Evolutionary conservation across 805 yeast species (phyloP), one percentile per base, ranked within the genome.

Genomic region (Komagataella pastoris): DNA sequence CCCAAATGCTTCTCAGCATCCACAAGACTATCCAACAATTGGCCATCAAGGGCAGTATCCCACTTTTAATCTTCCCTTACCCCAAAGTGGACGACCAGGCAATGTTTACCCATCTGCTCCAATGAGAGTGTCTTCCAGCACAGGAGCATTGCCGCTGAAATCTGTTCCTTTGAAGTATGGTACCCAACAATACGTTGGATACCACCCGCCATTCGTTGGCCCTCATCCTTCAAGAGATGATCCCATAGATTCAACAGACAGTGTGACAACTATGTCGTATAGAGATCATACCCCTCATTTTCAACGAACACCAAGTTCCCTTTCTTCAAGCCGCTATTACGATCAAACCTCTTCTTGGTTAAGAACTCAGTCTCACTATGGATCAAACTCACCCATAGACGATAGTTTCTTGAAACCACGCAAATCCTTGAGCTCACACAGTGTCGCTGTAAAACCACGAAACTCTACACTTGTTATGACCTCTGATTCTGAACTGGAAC

Each of bases 401-500:
- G 40, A 30, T 30, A 30, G n/a, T 5, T 30, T 30, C 8, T 30
- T 30, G 14, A 14, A 30, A 10, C 40, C 14, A 4, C 14, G 14
- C 40, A 30, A 30, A 10, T 30, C n/a, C 6, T 14, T 30, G 4
- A 30, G 40, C 5, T 30, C n/a, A 30, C 40, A 30, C n/a, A 30
- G 14, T 30, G 40, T 12, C 40, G 14, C 5, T 30, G 6, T 30
- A 8, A 30, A 30, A 30, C 40, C 40, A 30, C 7, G 40, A 30
- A 30, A 30, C 14, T 30, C 40, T 30, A 30, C 40, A 30, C 40
- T 30, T 14, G 40, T 30, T 30, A 30, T 30, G 6, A 14, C 40
- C 5, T 56, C 65, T 1, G 66, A 66, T 44, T 57, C 58, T 10
- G 66, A 65, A 23, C 56, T 71, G 6, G 58, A 54, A 7, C 54